Conservation (phyloP, 2,329 filamentous ascomycete species). For the Aspergillus uvarum region DNA sequence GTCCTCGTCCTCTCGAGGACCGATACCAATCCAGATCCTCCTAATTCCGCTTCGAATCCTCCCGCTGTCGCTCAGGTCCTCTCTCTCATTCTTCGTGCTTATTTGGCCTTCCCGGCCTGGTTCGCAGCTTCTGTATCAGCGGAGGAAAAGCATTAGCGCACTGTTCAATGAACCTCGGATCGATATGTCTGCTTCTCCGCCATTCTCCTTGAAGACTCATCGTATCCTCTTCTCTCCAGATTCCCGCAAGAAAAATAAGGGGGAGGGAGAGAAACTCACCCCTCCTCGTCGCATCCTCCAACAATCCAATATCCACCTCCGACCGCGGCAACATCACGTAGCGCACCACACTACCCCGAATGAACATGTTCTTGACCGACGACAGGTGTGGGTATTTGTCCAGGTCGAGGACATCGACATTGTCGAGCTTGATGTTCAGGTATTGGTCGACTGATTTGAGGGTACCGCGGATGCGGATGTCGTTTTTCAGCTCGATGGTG, state of each 20-base stretch:
- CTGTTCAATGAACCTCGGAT: neutral
- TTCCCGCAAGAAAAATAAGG: too few relatives aligned
- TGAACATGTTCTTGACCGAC: constrained; percentile 93
- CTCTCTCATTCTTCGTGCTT: neutral
- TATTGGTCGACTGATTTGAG: constrained; percentile 98
- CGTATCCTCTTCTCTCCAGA: too few relatives aligned
- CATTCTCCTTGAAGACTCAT: too few relatives aligned
- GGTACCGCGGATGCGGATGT: constrained; percentile 92
- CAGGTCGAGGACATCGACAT: constrained; percentile 89
- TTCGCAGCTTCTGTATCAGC: constrained; percentile 47
- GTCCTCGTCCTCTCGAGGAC: neutral
- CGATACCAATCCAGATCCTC: neutral
- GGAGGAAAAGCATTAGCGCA: constrained; percentile 12
- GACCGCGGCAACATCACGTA: constrained; percentile 84
- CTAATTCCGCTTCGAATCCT: neutral
- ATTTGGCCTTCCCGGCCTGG: constrained; percentile 48
- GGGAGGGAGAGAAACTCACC: constrained; percentile 53
- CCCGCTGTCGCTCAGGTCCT: too few relatives aligned
- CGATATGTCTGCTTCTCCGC: too few relatives aligned
- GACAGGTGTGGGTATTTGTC: constrained; percentile 90
- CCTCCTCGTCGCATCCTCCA: constrained; percentile 89
- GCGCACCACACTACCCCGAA: constrained; percentile 85
- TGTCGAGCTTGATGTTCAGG: constrained; percentile 97
- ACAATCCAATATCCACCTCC: constrained; percentile 78
- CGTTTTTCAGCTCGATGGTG: constrained; percentile 98